Conservation (phyloP, 2,329 filamentous ascomycete genomes). For the Ascochyta pisi region DNA sequence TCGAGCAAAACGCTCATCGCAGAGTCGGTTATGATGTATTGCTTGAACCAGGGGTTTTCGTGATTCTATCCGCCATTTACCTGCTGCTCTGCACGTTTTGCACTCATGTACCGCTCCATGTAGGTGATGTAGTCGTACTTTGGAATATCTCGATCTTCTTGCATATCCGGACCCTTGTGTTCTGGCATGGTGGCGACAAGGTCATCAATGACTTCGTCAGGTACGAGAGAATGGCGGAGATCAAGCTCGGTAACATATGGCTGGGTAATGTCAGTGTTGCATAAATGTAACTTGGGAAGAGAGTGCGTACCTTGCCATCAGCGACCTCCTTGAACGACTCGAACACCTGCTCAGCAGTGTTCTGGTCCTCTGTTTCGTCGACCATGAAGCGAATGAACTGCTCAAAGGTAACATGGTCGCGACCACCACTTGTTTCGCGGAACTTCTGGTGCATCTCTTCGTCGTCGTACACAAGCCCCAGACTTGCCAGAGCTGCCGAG, state of each 20-base stretch:
- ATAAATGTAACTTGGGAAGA: not conserved
- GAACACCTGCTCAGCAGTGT: conserved; percentile 97
- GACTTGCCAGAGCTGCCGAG: conserved; percentile 89
- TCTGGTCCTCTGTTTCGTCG: conserved; percentile 97
- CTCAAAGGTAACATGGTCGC: conserved; percentile 88
- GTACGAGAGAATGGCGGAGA: conserved; percentile 90
- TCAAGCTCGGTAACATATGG: conserved; percentile 99
- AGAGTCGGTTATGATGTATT: not conserved
- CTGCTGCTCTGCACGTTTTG: conserved; percentile 24
- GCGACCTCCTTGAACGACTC: conserved; percentile 97
- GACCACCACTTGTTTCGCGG: conserved; percentile 79
- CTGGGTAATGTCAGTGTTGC: conserved; percentile 42
- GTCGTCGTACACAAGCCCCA: conserved; percentile 95
- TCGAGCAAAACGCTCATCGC: not conserved
- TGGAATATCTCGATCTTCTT: conserved; percentile 80
- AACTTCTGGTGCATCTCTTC: conserved; percentile 98
- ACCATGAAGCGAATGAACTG: conserved; percentile 99
- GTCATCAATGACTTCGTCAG: conserved; percentile 96
- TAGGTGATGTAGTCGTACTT: conserved; percentile 98
- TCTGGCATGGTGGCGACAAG: conserved; percentile 84
- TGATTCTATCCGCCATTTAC: conserved; percentile 33
- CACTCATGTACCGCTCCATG: conserved; percentile 75
- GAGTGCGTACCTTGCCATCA: conserved; percentile 76
- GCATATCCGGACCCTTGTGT: conserved; percentile 84
- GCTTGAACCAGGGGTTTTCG: conserved; percentile 15